Evolutionary conservation across 768 basidiomycete genomes (phyloP).

Genomic region (Tricholoma bakamatsutake): DNA sequence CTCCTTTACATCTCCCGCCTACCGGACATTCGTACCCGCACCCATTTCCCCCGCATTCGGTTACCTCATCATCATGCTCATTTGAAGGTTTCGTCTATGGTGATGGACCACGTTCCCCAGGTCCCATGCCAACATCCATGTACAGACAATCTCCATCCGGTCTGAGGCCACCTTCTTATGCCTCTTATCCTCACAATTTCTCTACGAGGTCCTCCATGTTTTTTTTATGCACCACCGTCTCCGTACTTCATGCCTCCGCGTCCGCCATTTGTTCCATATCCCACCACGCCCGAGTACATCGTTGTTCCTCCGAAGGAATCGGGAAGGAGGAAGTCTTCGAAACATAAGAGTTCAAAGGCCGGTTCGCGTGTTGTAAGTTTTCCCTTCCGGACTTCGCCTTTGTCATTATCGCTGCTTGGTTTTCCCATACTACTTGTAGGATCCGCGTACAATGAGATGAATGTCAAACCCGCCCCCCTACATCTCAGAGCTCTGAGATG

Average conservation of each 20-base stretch:
- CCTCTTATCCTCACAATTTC: background rate
- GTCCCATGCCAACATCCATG: constrained; percentile 11
- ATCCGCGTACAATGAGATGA: background rate
- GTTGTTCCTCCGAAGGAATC: background rate
- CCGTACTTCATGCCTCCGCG: background rate
- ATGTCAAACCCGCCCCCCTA: background rate
- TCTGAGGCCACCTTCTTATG: background rate
- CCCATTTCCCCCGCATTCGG: constrained; percentile 6
- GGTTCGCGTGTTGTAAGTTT: background rate
- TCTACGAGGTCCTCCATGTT: background rate
- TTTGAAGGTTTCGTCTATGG: constrained; percentile 10
- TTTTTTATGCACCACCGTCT: background rate
- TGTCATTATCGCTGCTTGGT: too few relatives aligned
- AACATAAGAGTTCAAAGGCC: background rate
- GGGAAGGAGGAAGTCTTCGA: background rate
- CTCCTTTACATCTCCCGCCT: constrained; percentile 11
- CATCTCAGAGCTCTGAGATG: too few relatives aligned
- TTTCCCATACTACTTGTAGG: background rate
- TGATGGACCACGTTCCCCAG: constrained; percentile 10
- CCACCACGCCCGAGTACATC: background rate
- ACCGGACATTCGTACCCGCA: constrained; percentile 7
- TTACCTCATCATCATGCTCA: constrained; percentile 3
- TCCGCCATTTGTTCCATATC: background rate
- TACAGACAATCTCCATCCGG: background rate
- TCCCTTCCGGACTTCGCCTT: too few relatives aligned